Percentiles rank a stretch among this genome's conserved stretches.
Evolutionary conservation across 2,329 filamentous ascomycete genomes (phyloP).

Genomic region (Mycogone perniciosa): DNA sequence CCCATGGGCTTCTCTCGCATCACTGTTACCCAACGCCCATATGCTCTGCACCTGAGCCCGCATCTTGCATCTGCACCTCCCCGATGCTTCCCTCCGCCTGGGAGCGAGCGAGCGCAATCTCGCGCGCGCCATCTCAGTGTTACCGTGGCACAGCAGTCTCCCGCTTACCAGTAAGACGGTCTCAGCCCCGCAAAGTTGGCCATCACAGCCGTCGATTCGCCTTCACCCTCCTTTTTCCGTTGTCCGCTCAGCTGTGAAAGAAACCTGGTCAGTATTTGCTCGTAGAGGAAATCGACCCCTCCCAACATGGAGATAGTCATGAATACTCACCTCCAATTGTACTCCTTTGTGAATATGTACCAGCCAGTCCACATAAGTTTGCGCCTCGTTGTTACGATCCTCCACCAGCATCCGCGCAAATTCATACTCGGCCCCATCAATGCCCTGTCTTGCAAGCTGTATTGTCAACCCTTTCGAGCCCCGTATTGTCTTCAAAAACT

Average conservation of each 20-base stretch:
- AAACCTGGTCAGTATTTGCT: neutral
- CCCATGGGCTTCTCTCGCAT: conserved; percentile 16
- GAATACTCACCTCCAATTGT: conserved; percentile 67
- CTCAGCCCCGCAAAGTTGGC: conserved; percentile 54
- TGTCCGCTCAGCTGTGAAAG: conserved; percentile 56
- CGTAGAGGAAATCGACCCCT: neutral
- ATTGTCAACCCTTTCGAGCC: conserved; percentile 84
- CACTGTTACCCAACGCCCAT: conserved; percentile 19
- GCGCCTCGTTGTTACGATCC: conserved; percentile 94
- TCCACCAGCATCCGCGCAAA: conserved; percentile 88
- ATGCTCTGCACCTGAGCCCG: conserved; percentile 6
- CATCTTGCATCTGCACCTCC: neutral
- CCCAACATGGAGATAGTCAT: neutral
- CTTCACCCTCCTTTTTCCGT: conserved; percentile 60
- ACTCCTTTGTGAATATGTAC: conserved; percentile 92
- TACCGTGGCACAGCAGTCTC: conserved; percentile 10
- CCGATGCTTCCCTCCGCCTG: neutral
- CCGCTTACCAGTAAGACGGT: conserved; percentile 51
- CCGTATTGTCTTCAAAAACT: conserved; percentile 73
- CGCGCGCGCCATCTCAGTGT: conserved; percentile 10
- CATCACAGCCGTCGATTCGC: conserved; percentile 37
- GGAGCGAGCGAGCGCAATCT: conserved; percentile 7
- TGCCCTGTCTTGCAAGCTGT: conserved; percentile 83
- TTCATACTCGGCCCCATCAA: conserved; percentile 94
- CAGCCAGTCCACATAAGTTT: conserved; percentile 97